Conservation (phyloP, 345 rosid genomes). For the Anastatica hierochuntica region DNA sequence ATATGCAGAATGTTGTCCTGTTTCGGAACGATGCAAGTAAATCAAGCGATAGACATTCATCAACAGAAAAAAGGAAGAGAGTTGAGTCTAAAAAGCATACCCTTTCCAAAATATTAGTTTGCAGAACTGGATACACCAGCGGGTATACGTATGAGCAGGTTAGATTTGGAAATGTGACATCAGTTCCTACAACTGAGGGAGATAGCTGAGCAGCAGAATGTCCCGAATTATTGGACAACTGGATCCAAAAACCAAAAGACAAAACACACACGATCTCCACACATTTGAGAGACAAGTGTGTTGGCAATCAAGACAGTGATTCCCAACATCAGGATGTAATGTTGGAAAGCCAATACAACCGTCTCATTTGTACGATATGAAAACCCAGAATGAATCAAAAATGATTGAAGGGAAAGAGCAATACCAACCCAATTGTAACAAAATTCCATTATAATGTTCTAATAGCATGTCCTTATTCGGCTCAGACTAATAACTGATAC, state of each 20-base stretch:
- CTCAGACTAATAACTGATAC: not conserved
- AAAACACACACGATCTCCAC: conserved; percentile 66
- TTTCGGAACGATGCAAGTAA: conserved; percentile 19
- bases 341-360: conserved; percentile 72
- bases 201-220: conserved; percentile 32
- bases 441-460: not conserved
- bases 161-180: conserved; percentile 32
- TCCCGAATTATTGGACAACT: not conserved
- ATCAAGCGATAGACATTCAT: not conserved
- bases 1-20: conserved; percentile 75
- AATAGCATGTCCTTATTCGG: not conserved
- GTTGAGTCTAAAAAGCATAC: conserved; percentile 27
- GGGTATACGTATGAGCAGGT: conserved; percentile 44
- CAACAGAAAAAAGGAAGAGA: not conserved
- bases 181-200: conserved; percentile 20
- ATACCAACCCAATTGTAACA: too few species aligned
- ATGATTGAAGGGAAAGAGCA: not conserved
- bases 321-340: conserved; percentile 88
- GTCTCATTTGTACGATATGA: conserved; percentile 63
- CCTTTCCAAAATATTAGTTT: conserved; percentile 70
- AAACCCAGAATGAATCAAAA: conserved; percentile 13
- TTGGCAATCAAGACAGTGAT: conserved; percentile 60
- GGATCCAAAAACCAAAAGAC: not conserved
- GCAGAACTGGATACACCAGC: conserved; percentile 45
- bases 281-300: conserved; percentile 69